Evolutionary conservation across 2,329 filamentous ascomycete genomes (phyloP).

Genomic region (Xylaria sp.): DNA sequence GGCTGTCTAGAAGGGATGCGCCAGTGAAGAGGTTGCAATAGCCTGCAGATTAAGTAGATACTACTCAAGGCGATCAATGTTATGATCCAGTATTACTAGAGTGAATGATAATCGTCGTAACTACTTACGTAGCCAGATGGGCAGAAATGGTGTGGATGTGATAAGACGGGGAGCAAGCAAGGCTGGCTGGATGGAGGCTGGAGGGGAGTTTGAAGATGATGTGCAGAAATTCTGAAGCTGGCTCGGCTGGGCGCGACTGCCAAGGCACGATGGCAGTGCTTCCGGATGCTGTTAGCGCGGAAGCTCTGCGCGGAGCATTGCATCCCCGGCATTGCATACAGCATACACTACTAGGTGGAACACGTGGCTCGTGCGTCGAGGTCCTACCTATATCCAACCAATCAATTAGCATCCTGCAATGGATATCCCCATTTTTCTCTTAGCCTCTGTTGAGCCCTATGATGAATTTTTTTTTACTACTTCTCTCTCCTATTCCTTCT

Average conservation of each 20-base stretch:
- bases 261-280: slow-evolving; percentile 7
- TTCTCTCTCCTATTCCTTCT: neutral
- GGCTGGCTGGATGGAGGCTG: slow-evolving; percentile 29
- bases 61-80: neutral
- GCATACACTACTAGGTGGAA: slow-evolving; percentile 10
- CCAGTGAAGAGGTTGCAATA: slow-evolving; percentile 6
- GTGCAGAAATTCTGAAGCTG: slow-evolving; percentile 37
- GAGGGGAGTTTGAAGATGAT: slow-evolving; percentile 23
- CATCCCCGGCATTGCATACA: neutral
- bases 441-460: neutral
- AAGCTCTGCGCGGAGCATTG: slow-evolving; percentile 18
- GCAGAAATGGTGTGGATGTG: slow-evolving; percentile 6
- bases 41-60: neutral
- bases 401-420: neutral
- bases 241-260: slow-evolving; percentile 25
- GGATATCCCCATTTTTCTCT: slow-evolving; percentile 5
- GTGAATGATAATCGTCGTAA: slow-evolving; percentile 4
- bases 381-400: neutral
- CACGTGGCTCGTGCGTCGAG: slow-evolving; percentile 31
- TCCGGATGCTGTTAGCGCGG: slow-evolving; percentile 25
- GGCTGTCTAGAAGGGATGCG: slow-evolving; percentile 16
- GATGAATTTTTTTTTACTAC: neutral
- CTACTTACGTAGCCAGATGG: neutral
- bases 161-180: slow-evolving; percentile 12
- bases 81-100: neutral